A percentile compares a stretch with the other conserved stretches of the same genome.
Conservation (phyloP, 495 filamentous ascomycete genomes). For the Staphylotrichum longicolle region DNA sequence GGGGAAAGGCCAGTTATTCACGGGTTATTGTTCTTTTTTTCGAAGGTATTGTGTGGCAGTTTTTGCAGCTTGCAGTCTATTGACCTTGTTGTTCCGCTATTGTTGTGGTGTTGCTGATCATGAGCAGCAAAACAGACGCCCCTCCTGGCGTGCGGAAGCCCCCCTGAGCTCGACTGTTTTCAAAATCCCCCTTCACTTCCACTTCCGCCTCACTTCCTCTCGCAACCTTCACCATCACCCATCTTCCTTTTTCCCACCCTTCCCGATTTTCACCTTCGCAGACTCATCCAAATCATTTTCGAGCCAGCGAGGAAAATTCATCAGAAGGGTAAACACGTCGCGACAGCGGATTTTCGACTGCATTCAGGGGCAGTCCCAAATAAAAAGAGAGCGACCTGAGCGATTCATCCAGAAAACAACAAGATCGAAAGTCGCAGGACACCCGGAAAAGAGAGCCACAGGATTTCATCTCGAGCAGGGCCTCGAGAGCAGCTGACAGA, state of each 20-base stretch:
- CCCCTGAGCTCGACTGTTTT: conserved; percentile 9
- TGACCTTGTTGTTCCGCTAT: conserved; percentile 3
- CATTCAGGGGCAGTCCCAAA: conserved; percentile 7
- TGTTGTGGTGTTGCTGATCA: conserved; percentile 15
- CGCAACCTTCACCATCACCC: neutral
- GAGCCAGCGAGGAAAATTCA: neutral
- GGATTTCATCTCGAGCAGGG: neutral
- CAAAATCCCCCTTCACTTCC: neutral
- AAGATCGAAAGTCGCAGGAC: neutral
- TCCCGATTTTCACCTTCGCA: neutral
- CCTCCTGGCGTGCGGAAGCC: neutral
- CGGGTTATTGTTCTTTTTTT: too few species aligned
- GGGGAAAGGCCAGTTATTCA: too few species aligned
- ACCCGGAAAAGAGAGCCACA: neutral
- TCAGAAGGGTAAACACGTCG: conserved; percentile 5
- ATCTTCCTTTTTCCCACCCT: neutral
- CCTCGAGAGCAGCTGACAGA: conserved; percentile 2
- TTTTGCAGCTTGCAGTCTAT: conserved; percentile 1
- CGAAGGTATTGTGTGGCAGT: neutral
- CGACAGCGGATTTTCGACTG: neutral
- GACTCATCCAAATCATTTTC: neutral
- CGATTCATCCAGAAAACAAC: conserved; percentile 4
- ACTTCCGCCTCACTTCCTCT: neutral
- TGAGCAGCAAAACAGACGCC: neutral
- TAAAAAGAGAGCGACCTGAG: conserved; percentile 3